A percentile compares a stretch with the other conserved stretches of the same genome.
phyloP scores from a whole-genome alignment of 2,329 filamentous ascomycete genomes.

The Capronia coronata region DNA sequence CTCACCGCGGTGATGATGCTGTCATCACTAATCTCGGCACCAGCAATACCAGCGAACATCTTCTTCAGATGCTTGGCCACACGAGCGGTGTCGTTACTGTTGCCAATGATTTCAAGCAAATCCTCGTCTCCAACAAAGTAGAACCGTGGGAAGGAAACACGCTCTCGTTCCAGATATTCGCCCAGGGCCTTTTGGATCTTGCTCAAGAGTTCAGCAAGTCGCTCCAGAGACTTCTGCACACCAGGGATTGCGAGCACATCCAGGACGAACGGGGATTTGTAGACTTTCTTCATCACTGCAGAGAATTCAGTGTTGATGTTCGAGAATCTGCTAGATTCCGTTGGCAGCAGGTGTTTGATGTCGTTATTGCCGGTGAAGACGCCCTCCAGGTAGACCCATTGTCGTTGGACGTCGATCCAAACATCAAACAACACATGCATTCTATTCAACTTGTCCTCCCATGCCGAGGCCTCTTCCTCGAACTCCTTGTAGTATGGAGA shows the following conservation, averaged over 20 bases:
- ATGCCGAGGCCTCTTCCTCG: constrained; percentile 89
- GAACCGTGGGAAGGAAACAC: constrained; percentile 95
- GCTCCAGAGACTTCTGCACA: constrained; percentile 90
- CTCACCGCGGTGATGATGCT: constrained; percentile 83
- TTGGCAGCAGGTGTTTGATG: constrained; percentile 94
- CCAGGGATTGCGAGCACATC: constrained; percentile 94
- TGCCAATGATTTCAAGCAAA: constrained; percentile 96
- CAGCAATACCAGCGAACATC: constrained; percentile 97
- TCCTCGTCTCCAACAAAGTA: constrained; percentile 99
- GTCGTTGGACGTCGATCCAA: constrained; percentile 99
- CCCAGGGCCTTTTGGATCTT: constrained; percentile 98
- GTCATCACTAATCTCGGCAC: constrained; percentile 85
- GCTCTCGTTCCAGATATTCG: constrained; percentile 96
- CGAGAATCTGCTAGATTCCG: constrained; percentile 93
- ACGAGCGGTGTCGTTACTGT: constrained; percentile 92
- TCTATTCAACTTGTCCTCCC: constrained; percentile 97
- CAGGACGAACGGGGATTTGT: constrained; percentile 89
- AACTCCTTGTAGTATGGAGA: constrained; percentile 99
- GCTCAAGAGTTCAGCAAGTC: constrained; percentile 91
- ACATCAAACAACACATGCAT: constrained; percentile 98
- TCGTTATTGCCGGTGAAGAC: constrained; percentile 98
- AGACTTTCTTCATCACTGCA: constrained; percentile 98
- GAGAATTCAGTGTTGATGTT: constrained; percentile 99
- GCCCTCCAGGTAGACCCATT: constrained; percentile 98
- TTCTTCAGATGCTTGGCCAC: constrained; percentile 99